Conservation (phyloP, 345 rosid genomes). For the Eucalyptus melliodora region DNA sequence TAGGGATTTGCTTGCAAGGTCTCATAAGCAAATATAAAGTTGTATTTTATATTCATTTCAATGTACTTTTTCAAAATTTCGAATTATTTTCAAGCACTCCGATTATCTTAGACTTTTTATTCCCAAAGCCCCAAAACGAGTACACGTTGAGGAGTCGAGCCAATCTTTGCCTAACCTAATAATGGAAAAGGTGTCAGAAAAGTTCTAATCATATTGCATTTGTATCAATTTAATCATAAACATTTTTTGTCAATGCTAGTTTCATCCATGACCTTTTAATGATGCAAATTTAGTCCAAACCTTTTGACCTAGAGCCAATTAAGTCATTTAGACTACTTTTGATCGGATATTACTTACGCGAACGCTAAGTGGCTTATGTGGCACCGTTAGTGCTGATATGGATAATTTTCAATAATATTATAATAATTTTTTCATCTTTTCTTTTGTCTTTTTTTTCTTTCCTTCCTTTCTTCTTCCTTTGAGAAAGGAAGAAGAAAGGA, state of each 20-base stretch:
- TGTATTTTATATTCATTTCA: neutral
- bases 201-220: no score
- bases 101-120: neutral
- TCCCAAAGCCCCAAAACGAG: neutral
- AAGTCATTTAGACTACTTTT: accelerated
- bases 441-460: no score
- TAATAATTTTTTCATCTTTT: no score
- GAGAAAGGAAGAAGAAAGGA: no score
- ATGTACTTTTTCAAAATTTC: neutral
- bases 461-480: no score
- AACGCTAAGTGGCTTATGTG: no score
- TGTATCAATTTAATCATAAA: no score
- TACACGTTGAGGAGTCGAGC: neutral
- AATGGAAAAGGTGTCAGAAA: neutral
- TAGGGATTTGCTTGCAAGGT: neutral
- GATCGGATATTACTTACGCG: accelerated
- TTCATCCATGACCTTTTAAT: no score
- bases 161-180: neutral
- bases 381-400: accelerated
- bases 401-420: no score
- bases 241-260: no score
- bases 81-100: neutral
- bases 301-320: no score
- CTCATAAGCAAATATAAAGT: neutral
- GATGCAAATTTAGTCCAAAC: no score